These are phyloP conservation scores for Parastagonospora nodorum DNA, from an alignment of 2,329 filamentous ascomycete genomes.

Conservation along the genomic window DNA sequence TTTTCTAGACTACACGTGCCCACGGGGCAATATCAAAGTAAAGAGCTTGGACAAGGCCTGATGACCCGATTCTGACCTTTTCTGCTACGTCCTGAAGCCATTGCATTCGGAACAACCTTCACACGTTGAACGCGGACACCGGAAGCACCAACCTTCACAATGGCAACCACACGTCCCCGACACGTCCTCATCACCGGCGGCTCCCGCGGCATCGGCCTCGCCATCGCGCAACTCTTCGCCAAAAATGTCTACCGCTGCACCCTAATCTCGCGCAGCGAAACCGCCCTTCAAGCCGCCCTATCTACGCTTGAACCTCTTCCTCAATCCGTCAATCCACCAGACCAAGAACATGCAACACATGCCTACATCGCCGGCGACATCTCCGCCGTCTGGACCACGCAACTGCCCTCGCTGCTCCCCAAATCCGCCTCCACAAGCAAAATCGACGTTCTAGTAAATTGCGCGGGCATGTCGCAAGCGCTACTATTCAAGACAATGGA, in stretches of 20 bases:
- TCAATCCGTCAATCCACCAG: neutral
- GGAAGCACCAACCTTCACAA: too few relatives aligned
- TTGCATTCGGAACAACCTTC: too few relatives aligned
- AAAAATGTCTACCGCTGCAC: slow-evolving; percentile 35
- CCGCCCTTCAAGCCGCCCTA: slow-evolving; percentile 28
- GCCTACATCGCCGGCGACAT: slow-evolving; percentile 37
- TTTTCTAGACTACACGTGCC: too few relatives aligned
- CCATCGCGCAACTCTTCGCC: slow-evolving; percentile 44
- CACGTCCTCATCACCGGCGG: slow-evolving; percentile 47
- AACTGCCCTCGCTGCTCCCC: neutral
- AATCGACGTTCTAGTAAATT: slow-evolving; percentile 71
- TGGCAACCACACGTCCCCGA: slow-evolving; percentile 4
- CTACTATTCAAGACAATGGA: slow-evolving; percentile 64
- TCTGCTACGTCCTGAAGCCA: too few relatives aligned
- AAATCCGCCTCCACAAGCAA: neutral
- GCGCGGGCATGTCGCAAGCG: slow-evolving; percentile 73
- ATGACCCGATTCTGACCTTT: too few relatives aligned
- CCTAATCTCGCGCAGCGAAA: slow-evolving; percentile 36
- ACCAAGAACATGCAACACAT: slow-evolving; percentile 13
- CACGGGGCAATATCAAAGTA: too few relatives aligned
- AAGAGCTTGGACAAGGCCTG: too few relatives aligned
- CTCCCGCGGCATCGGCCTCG: slow-evolving; percentile 45
- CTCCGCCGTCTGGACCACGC: slow-evolving; percentile 31
- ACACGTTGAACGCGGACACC: too few relatives aligned
- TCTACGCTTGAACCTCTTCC: slow-evolving; percentile 18